Conservation (phyloP, 352 stramenopile species). For the Phytophthora sansomeana region DNA sequence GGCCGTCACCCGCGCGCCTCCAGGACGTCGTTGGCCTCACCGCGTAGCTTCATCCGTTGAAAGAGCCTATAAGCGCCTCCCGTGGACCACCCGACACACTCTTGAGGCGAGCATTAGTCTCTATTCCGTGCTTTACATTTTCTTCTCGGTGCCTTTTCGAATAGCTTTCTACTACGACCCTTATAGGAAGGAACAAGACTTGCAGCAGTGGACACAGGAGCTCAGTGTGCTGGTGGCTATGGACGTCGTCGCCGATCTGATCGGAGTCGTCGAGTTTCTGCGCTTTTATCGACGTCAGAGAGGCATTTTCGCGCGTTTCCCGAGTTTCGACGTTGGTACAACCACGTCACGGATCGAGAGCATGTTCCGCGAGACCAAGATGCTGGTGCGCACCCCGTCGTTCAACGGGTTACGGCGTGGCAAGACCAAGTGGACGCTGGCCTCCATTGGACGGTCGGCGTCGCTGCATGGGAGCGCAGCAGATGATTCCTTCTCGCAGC, state of each 20-base stretch:
- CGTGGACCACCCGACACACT: constrained; percentile 31
- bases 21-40: too few species aligned
- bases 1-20: too few species aligned
- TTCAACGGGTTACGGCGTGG: constrained; percentile 8
- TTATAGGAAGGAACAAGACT: neutral
- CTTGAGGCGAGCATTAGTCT: constrained; percentile 15
- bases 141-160: constrained; percentile 28
- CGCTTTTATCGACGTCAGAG: constrained; percentile 21
- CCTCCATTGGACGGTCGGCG: constrained; percentile 12
- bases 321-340: constrained; percentile 10
- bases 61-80: constrained; percentile 5
- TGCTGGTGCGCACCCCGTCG: constrained; percentile 11
- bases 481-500: too few species aligned
- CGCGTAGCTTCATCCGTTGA: neutral
- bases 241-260: constrained; percentile 23
- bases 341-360: neutral
- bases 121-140: constrained; percentile 27
- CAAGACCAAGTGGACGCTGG: constrained; percentile 34
- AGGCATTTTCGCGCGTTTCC: constrained; percentile 12
- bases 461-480: neutral
- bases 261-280: constrained; percentile 24
- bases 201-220: constrained; percentile 18
- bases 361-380: neutral
- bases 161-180: constrained; percentile 37
- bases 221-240: constrained; percentile 18